Conservation (phyloP, 495 filamentous ascomycete genomes). For the Staphylotrichum longicolle region DNA sequence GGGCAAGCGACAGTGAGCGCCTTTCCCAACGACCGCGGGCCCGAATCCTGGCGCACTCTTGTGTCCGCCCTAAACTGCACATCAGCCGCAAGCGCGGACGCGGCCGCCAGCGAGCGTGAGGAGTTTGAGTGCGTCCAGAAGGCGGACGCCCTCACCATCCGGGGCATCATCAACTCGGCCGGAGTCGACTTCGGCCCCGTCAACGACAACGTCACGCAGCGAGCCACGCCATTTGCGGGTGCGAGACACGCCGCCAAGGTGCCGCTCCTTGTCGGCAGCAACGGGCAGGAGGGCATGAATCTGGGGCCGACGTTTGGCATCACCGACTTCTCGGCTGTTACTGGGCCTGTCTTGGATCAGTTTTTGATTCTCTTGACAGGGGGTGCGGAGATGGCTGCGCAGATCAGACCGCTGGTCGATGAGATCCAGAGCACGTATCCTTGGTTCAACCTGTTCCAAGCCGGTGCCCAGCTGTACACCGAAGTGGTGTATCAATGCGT, state of each 20-base stretch:
- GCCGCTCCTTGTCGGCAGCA: slow-evolving; percentile 5
- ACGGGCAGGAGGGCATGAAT: slow-evolving; percentile 5
- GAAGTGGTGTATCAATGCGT: slow-evolving; percentile 3
- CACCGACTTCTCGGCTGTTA: background rate
- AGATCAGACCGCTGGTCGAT: background rate
- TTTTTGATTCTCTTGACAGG: background rate
- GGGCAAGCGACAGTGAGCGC: background rate
- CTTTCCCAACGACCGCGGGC: background rate
- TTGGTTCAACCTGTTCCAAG: slow-evolving; percentile 2
- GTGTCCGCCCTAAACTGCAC: background rate
- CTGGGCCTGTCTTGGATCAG: background rate
- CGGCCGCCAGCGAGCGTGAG: background rate
- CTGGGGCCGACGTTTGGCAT: background rate
- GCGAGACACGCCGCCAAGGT: slow-evolving; percentile 1
- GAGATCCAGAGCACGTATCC: background rate
- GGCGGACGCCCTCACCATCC: background rate
- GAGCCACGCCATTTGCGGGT: background rate
- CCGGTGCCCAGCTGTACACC: slow-evolving; percentile 6
- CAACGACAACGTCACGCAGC: slow-evolving; percentile 3
- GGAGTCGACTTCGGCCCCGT: background rate
- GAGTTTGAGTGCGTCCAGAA: slow-evolving; percentile 3
- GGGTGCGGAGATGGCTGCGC: background rate
- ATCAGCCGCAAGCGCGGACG: background rate
- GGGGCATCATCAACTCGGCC: background rate
- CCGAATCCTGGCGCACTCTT: background rate